Conservation (phyloP, 352 stramenopile genomes). For the Pythium chondricola region DNA sequence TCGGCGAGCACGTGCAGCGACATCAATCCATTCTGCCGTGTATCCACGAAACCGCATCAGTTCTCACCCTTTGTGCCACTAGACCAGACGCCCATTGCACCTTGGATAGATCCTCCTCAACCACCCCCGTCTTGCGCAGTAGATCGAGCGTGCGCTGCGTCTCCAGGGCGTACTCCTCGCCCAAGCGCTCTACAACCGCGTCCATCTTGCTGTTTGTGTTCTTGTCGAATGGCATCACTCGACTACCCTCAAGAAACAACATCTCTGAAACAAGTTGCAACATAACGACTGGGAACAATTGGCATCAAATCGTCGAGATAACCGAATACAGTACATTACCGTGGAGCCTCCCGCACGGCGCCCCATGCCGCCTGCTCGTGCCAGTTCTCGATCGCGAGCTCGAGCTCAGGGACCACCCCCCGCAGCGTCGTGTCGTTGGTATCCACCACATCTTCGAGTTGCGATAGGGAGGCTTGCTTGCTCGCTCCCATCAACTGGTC, state of each 20-base stretch:
- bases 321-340: too few species aligned
- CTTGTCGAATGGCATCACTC: conserved; percentile 1
- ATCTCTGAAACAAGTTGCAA: conserved; percentile 2
- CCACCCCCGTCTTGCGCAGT: conserved; percentile 22
- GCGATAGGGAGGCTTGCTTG: conserved; percentile 12
- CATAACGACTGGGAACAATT: background rate
- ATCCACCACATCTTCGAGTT: conserved; percentile 20
- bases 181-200: conserved; percentile 15
- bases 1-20: conserved; percentile 45
- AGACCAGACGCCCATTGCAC: too few species aligned
- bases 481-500: conserved; percentile 9
- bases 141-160: conserved; percentile 26
- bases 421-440: conserved; percentile 22
- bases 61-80: too few species aligned
- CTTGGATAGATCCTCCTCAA: conserved; percentile 41
- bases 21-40: conserved; percentile 33
- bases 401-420: conserved; percentile 18
- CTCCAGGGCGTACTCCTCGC: conserved; percentile 29
- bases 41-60: background rate
- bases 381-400: conserved; percentile 23
- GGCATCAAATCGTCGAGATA: too few species aligned
- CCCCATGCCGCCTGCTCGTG: conserved; percentile 27
- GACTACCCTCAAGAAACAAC: conserved; percentile 8
- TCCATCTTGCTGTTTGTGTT: conserved; percentile 8
- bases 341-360: conserved; percentile 7